Base-by-base conservation (phyloP, 352 stramenopile species). In the Sclerospora graminicola region DNA sequence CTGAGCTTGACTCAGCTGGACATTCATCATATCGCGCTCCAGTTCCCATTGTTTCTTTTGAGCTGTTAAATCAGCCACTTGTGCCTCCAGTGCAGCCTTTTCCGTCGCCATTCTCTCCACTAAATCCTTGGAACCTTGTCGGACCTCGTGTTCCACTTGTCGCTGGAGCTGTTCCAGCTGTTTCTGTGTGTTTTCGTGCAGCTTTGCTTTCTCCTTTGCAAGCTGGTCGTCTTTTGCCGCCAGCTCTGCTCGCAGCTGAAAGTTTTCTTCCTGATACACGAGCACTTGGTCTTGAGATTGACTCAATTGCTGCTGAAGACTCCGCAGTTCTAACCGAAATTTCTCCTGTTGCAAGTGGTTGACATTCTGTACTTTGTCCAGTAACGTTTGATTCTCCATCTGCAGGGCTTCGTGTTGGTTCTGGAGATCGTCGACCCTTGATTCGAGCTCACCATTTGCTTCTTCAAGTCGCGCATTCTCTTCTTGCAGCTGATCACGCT, bases 341-440 rank as follows among this genome's bases (percentile, higher is more conserved):
- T 83, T 82, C 31, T 87, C 75, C 36, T 84, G 71, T 45, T 87
- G 72, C 24, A 83, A 48, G 31, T 82, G 61, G 26, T 71, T 82
- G 1, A 67, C 66, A 41, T 69, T 84, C 36, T 83, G 73, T 8
- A 81, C 27, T 47, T 84, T 84, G 47, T 87, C 72, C 8, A 87
- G 45, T 27, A 87, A 20, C 15, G 66, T 74, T 30, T 69, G 65
- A 41, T 87, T 19, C 29, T 29, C 5, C 19, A 29, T 16, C 10
- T 41, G 34, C 10, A 41, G 60, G 0, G 71, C 60, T 20, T 84
- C 72, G 8, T 76, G 63, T 32, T 82, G 69, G 14, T 51, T 67
- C 1, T 28, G 11, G 19, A 41, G 8, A 41, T 27, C 19, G 10
- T 30, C 19, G 20, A 27, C 20, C 5, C 34, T 28, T 5, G 19